Base-by-base conservation (phyloP, 2,329 filamentous ascomycete species). In the Stagonosporopsis cucurbitacearum region DNA sequence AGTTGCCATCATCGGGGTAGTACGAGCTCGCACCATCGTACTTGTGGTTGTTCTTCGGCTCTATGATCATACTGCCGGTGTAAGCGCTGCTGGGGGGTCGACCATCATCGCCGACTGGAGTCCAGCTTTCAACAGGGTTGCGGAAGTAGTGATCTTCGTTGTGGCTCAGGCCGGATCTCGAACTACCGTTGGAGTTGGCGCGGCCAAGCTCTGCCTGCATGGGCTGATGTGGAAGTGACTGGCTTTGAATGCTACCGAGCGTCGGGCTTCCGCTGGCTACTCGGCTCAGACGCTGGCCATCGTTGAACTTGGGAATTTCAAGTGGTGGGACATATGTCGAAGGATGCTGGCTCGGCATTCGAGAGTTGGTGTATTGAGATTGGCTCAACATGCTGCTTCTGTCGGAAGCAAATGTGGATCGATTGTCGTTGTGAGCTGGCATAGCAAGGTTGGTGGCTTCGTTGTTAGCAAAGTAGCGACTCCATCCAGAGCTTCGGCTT, bases 401-500 rank as follows among this genome's bases (percentile, higher is more conserved):
- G 46, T 77, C 73, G 5, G 75, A 75, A 9, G 70, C 71, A 51
- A 70, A 76, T 8, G 75, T 76, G 8, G 72, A 74, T 39, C 75
- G 68, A 30, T 71, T 86, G 7, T 90, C 78, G 37, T 71, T 86
- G 7, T 89, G 78, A 22, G 88, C 83, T 66, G 88, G 88, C 52
- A 88, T 76, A 7, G 87, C 74, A 6, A 78, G 69, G 51, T 78
- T 76, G 5, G 75, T 78, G n/a, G 74, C 84, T 62, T 88, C 89
- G 49, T 88, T 89, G 46, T 88, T 88, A 13, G 88, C 90, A 84
- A 89, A 92, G 75, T 91, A 92, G 49, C 85, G 80, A 73, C 90
- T 91, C 89, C 89, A 92, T 42, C 89, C 89, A 11, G 89, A 91
- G 68, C 87, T 90, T 19, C 76, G 74, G 52, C 70, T 75, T 59